Evolutionary conservation across 2,329 filamentous ascomycete species (phyloP).

Genomic region (Cytospora piceae): DNA sequence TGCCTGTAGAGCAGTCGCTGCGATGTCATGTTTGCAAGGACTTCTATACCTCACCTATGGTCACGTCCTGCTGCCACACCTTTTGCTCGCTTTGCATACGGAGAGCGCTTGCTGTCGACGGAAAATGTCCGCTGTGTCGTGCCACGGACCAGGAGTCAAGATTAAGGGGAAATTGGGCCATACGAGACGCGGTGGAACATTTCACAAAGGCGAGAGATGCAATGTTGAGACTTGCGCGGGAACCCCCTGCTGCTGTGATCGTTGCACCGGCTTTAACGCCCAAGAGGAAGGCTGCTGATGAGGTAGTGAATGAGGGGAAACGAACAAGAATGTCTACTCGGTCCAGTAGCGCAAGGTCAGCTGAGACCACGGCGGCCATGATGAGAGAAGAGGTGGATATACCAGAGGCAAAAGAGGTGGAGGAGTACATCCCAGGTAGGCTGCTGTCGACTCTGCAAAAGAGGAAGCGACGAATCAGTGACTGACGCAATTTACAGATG

Average conservation of each 20-base stretch:
- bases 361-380: constrained; percentile 44
- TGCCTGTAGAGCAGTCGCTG: constrained; percentile 78
- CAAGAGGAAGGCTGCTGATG: constrained; percentile 57
- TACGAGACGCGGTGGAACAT: constrained; percentile 82
- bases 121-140: constrained; percentile 86
- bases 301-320: constrained; percentile 46
- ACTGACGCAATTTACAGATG: constrained; percentile 49
- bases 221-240: constrained; percentile 67
- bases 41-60: constrained; percentile 92
- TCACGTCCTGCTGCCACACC: constrained; percentile 92
- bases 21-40: constrained; percentile 99
- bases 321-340: constrained; percentile 57
- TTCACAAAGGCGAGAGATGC: constrained; percentile 69
- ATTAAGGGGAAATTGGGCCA: constrained; percentile 79
- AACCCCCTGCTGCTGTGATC: constrained; percentile 37
- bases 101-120: constrained; percentile 77
- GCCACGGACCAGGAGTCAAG: constrained; percentile 80
- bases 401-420: constrained; percentile 42
- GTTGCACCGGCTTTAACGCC: constrained; percentile 36
- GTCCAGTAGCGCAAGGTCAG: constrained; percentile 48
- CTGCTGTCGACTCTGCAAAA: not conserved
- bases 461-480: not conserved
- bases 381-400: constrained; percentile 38
- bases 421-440: constrained; percentile 39
- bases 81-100: constrained; percentile 98